These are phyloP conservation scores for Geotrichum cucujoidarum DNA, from an alignment of 1,139 yeast species.

Conservation along the genomic window DNA sequence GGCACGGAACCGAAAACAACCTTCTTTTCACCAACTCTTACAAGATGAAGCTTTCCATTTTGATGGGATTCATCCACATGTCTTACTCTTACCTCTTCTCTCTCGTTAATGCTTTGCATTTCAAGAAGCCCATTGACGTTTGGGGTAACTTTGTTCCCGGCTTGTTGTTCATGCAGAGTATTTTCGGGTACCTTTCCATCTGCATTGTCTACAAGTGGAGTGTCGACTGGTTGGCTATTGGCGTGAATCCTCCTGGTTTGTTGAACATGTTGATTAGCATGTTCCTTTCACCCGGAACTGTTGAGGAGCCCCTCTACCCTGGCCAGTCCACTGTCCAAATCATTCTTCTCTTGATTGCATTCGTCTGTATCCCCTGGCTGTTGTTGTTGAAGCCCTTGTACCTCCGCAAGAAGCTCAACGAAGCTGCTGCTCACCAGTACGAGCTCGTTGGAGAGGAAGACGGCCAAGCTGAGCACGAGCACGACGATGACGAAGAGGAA, in stretches of 20 bases:
- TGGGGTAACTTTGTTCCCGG: slow-evolving; percentile 95
- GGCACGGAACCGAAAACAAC: slow-evolving; percentile 97
- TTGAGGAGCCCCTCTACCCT: slow-evolving; percentile 75
- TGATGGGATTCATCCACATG: slow-evolving; percentile 96
- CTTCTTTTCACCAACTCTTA: slow-evolving; percentile 87
- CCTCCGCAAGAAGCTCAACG: slow-evolving; percentile 39
- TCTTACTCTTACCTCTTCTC: slow-evolving; percentile 83
- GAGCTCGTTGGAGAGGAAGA: slow-evolving; percentile 13
- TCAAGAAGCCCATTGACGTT: slow-evolving; percentile 74
- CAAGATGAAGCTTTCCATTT: slow-evolving; percentile 90
- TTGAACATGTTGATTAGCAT: slow-evolving; percentile 91
- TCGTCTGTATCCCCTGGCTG: slow-evolving; percentile 92
- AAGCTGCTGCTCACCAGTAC: slow-evolving; percentile 17
- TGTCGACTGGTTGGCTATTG: slow-evolving; percentile 79
- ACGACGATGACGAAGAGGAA: slow-evolving; percentile 34
- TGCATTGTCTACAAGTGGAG: slow-evolving; percentile 92
- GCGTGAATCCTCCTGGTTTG: slow-evolving; percentile 82
- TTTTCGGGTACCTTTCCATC: slow-evolving; percentile 83
- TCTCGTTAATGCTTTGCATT: slow-evolving; percentile 70
- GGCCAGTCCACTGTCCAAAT: slow-evolving; percentile 83
- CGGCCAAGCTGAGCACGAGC: slow-evolving; percentile 21
- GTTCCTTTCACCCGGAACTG: slow-evolving; percentile 90
- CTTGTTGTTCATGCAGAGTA: slow-evolving; percentile 86
- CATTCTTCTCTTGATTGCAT: slow-evolving; percentile 65
- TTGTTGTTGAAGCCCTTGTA: slow-evolving; percentile 78